These are phyloP conservation scores for Backusella circina DNA, from an alignment of 192 early-diverging fungal genomes.

Conservation along the genomic window DNA sequence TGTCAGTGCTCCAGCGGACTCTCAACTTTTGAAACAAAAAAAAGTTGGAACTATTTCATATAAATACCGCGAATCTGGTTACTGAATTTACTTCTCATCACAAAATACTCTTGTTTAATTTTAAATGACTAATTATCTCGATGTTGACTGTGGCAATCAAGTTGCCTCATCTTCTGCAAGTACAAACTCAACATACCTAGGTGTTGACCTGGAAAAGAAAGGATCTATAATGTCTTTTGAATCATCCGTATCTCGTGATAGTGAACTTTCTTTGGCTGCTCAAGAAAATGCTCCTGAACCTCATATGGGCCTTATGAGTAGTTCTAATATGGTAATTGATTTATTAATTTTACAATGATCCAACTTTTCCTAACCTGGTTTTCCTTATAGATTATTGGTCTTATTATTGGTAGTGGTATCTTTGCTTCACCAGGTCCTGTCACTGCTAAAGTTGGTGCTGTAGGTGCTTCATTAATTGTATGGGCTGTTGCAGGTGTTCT, in stretches of 20 bases:
- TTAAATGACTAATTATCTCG: background rate
- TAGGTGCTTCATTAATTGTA: slow-evolving; percentile 63
- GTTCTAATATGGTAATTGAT: slow-evolving; percentile 32
- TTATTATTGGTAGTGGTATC: slow-evolving; percentile 78
- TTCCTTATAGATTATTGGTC: slow-evolving; percentile 48
- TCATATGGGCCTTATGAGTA: slow-evolving; percentile 30
- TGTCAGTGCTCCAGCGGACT: background rate
- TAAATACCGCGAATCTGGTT: background rate
- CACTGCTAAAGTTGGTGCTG: slow-evolving; percentile 51
- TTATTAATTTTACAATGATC: background rate
- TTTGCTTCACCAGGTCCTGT: slow-evolving; percentile 80
- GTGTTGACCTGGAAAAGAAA: background rate
- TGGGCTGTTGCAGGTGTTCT: slow-evolving; percentile 70
- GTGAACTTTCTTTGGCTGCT: background rate
- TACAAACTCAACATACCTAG: background rate
- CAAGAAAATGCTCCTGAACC: slow-evolving; percentile 8
- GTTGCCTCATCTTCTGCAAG: background rate
- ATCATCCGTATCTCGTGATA: background rate
- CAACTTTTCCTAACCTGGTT: background rate
- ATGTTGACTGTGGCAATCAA: background rate
- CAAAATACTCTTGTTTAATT: background rate
- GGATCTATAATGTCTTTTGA: background rate
- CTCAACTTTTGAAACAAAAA: background rate
- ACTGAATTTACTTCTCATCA: background rate
- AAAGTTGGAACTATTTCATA: background rate